Conservation (phyloP, 2,329 filamentous ascomycete species). For the Claviceps digitariae region DNA sequence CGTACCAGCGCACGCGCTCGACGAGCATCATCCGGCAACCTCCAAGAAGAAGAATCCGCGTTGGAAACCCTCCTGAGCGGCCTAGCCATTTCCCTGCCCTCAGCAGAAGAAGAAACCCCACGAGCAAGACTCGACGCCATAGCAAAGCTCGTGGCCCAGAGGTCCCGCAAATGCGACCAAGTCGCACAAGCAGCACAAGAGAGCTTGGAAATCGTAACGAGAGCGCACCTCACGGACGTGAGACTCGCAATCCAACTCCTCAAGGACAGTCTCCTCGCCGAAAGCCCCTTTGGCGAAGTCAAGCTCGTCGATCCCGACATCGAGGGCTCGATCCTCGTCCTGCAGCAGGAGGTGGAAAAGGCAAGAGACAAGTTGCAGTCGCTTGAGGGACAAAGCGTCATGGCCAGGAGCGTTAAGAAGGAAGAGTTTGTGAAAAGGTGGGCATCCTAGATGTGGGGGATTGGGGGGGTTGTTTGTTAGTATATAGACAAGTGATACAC, state of each 20-base stretch:
- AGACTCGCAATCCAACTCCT: constrained; percentile 34
- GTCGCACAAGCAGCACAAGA: constrained; percentile 33
- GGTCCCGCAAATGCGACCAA: constrained; percentile 27
- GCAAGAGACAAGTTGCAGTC: constrained; percentile 24
- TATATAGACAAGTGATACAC: too few relatives aligned
- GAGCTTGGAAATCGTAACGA: constrained; percentile 31
- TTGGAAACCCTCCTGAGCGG: constrained; percentile 34
- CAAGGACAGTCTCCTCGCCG: constrained; percentile 37
- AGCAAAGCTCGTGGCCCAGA: constrained; percentile 24
- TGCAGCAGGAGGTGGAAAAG: constrained; percentile 31
- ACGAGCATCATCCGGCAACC: constrained; percentile 24
- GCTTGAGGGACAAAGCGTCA: constrained; percentile 23
- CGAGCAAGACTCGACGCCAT: constrained; percentile 20
- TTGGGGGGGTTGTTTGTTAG: too few relatives aligned
- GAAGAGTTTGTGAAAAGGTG: constrained; percentile 31
- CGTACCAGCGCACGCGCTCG: constrained; percentile 16
- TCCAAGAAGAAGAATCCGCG: constrained; percentile 19
- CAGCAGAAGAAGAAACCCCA: constrained; percentile 11
- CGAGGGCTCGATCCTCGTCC: constrained; percentile 32
- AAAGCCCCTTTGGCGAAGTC: constrained; percentile 35
- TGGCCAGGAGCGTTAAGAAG: constrained; percentile 30
- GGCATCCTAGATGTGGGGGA: constrained; percentile 7
- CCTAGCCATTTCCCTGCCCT: constrained; percentile 30
- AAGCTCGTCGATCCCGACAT: constrained; percentile 39
- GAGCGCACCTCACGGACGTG: constrained; percentile 31